Percentiles rank a stretch among this genome's conserved stretches.
Conservation (phyloP, 2,329 filamentous ascomycete species). For the Paraphoma chrysanthemicola region DNA sequence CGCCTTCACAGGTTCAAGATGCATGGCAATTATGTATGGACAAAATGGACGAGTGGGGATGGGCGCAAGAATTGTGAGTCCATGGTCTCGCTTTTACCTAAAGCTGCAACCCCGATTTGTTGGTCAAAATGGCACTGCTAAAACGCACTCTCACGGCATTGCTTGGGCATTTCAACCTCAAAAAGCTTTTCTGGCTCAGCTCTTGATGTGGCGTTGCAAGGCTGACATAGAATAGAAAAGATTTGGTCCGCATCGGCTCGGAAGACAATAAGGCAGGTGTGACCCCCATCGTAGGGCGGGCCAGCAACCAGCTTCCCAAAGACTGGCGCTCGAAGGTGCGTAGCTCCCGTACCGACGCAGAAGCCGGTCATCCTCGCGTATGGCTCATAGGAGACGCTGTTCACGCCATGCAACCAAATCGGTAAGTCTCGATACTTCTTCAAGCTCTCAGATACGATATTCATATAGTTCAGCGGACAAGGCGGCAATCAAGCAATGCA, state of each 20-base stretch:
- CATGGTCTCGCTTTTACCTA: too few species aligned
- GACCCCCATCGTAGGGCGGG: background rate
- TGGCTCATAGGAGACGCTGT: conserved; percentile 3
- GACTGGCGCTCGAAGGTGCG: background rate
- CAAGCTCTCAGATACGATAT: background rate
- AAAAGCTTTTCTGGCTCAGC: too few species aligned
- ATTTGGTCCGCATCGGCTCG: background rate
- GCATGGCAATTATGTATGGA: background rate
- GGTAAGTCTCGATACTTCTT: background rate
- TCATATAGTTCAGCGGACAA: background rate
- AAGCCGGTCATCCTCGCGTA: background rate
- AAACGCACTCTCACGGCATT: too few species aligned
- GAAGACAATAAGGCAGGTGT: background rate
- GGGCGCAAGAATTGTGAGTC: conserved; percentile 2
- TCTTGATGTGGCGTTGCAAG: too few species aligned
- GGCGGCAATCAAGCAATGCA: conserved; percentile 1
- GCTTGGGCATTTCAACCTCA: too few species aligned
- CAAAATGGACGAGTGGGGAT: background rate
- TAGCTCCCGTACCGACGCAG: background rate
- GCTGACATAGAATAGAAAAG: background rate
- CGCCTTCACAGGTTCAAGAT: background rate
- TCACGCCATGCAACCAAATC: conserved; percentile 4
- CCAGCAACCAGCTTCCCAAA: background rate
- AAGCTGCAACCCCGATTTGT: too few species aligned
- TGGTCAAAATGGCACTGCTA: too few species aligned